A percentile compares a stretch with the other conserved stretches of the same genome.
These are phyloP conservation scores for Penicillium sp. DNA, from an alignment of 2,329 filamentous ascomycete genomes.

Conservation along the genomic window DNA sequence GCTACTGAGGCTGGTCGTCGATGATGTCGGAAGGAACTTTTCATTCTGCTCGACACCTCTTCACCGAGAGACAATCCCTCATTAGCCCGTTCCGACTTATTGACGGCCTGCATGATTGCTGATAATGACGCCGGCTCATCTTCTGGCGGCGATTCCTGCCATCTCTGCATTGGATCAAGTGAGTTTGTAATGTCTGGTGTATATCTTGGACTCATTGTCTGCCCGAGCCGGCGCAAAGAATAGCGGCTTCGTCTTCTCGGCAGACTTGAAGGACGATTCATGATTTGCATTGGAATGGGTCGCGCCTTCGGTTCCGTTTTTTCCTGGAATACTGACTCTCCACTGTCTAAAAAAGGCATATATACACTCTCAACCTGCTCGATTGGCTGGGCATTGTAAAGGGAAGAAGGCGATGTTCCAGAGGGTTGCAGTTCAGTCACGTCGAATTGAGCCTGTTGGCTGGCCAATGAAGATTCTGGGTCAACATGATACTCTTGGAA, in stretches of 20 bases:
- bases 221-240: slow-evolving; percentile 1
- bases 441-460: neutral
- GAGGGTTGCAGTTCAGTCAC: neutral
- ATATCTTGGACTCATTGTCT: neutral
- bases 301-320: neutral
- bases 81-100: neutral
- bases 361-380: neutral
- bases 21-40: slow-evolving; percentile 10
- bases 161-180: slow-evolving; percentile 21
- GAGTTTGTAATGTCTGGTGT: slow-evolving; percentile 6
- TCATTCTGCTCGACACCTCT: neutral
- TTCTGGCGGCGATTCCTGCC: slow-evolving; percentile 23
- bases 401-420: neutral
- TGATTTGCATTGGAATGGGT: neutral
- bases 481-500: neutral
- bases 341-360: slow-evolving; percentile 1
- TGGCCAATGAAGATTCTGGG: neutral
- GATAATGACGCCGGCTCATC: slow-evolving; percentile 19
- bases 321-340: neutral
- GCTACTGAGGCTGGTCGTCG: slow-evolving; percentile 11
- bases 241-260: slow-evolving; percentile 24
- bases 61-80: neutral
- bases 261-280: slow-evolving; percentile 12
- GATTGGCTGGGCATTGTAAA: neutral
- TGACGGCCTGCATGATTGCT: slow-evolving; percentile 19